Evolutionary conservation across 2,329 filamentous ascomycete genomes (phyloP), one percentile per base, ranked within the genome.

Genomic region (Aspergillus aculeatinus): DNA sequence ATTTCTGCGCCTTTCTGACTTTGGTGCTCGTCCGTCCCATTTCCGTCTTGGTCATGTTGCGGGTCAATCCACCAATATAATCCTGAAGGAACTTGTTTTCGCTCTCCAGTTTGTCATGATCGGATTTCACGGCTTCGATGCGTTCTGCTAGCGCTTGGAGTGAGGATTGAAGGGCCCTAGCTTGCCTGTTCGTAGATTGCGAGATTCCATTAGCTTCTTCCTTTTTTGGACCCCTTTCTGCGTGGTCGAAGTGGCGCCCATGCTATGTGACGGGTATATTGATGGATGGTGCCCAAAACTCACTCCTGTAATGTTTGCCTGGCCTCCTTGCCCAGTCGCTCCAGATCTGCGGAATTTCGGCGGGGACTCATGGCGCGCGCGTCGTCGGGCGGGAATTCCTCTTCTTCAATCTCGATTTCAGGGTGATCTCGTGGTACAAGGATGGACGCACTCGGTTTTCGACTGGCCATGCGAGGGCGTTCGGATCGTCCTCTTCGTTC

Each of bases 81-180:
- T 96, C 96, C 77, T 98, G 94, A 51, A 99, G 80, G 72, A 98
- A 97, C 71, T 92, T 94, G 83, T 99, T 99, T 76, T 97, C 93
- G 76, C 85, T 95, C 77, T 98, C 93, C 57, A 99, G 87, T 78
- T 96, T 97, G 79, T 97, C 92, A 73, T 99, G 93, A 73, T 98
- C 94, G 68, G 90, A 89, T 76, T 92, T 91, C 65, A 98, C 93
- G 31, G 91, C 91, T 73, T 99, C 95, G 74, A 98, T 96, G 55
- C 92, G 90, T 77, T 96, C 91, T 66, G 96, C 92, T 48, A 98
- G 89, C 64, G 89, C 91, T 63, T 96, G 83, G 35, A 99, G 86
- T 29, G 92, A 96, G 57, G 92, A 91, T 77, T 99, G 95, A 29
- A 98, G 82, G 51, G 87, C 86, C 76, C 92, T 91, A 60, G 94